Evolutionary conservation across 2,329 filamentous ascomycete species (phyloP).

Genomic region (Aspergillus sp.): DNA sequence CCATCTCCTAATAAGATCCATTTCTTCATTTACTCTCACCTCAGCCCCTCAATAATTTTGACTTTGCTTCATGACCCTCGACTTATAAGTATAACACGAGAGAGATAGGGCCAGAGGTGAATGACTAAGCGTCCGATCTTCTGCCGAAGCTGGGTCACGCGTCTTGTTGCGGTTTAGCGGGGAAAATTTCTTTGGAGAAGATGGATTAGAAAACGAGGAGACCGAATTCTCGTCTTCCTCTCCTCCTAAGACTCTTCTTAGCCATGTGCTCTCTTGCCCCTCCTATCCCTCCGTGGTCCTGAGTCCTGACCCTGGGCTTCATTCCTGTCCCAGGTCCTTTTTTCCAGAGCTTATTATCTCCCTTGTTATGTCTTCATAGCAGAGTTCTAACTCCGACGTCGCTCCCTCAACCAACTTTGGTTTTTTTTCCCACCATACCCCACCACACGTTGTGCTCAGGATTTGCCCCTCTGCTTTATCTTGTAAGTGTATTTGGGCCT

Average conservation of each 20-base stretch:
- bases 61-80: too few relatives aligned
- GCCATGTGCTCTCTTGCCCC: constrained; percentile 22
- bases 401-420: constrained; percentile 7
- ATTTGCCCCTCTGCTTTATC: constrained; percentile 6
- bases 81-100: too few relatives aligned
- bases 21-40: background rate
- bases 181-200: constrained; percentile 22
- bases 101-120: background rate
- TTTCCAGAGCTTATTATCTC: constrained; percentile 8
- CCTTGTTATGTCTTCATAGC: constrained; percentile 23
- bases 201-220: constrained; percentile 15
- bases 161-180: constrained; percentile 20
- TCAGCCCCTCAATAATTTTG: too few relatives aligned
- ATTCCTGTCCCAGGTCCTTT: constrained; percentile 8
- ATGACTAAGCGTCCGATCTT: constrained; percentile 7
- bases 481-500: constrained; percentile 22
- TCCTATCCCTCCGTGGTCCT: constrained; percentile 25
- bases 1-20: too few relatives aligned
- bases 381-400: constrained; percentile 8
- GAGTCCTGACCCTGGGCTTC: constrained; percentile 18
- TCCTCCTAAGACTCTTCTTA: constrained; percentile 23
- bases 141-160: constrained; percentile 1
- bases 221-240: constrained; percentile 13
- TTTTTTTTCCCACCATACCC: constrained; percentile 17
- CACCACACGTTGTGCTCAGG: constrained; percentile 19